Percentiles rank a stretch among this genome's conserved stretches.
Conservation (phyloP, 2,329 filamentous ascomycete genomes). For the Venturia nashicola region DNA sequence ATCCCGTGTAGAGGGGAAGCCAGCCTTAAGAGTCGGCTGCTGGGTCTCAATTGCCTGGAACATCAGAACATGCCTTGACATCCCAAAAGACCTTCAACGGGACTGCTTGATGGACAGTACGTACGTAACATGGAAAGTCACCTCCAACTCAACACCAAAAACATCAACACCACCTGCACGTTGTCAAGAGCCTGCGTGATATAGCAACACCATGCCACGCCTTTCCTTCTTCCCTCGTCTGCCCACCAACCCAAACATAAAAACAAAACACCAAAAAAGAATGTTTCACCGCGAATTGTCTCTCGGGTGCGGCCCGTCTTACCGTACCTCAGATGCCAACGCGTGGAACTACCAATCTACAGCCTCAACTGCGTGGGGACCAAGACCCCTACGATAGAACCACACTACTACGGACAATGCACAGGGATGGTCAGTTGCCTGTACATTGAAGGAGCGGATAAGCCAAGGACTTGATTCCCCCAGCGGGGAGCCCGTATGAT, state of each 20-base stretch:
- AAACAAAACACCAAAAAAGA: not conserved
- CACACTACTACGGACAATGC: not conserved
- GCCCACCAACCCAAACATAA: not conserved
- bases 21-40: too few relatives aligned
- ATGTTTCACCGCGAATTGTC: not conserved
- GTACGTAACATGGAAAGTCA: not conserved
- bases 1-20: too few relatives aligned
- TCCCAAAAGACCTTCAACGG: too few relatives aligned
- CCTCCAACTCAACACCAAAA: not conserved
- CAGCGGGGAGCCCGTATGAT: not conserved
- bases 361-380: not conserved
- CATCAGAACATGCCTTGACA: too few relatives aligned
- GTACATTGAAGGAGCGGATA: not conserved
- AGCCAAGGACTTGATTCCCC: not conserved
- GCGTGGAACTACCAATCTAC: not conserved
- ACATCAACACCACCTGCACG: not conserved
- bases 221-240: too few relatives aligned
- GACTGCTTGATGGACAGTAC: too few relatives aligned
- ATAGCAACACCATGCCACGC: not conserved
- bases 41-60: too few relatives aligned
- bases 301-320: not conserved
- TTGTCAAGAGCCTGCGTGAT: not conserved
- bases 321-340: not conserved
- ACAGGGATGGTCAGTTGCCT: not conserved
- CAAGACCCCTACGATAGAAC: not conserved